A percentile compares a stretch with the other conserved stretches of the same genome.
phyloP scores from a whole-genome alignment of 75 land plant genomes.

The Adiantum capillusveneris region DNA sequence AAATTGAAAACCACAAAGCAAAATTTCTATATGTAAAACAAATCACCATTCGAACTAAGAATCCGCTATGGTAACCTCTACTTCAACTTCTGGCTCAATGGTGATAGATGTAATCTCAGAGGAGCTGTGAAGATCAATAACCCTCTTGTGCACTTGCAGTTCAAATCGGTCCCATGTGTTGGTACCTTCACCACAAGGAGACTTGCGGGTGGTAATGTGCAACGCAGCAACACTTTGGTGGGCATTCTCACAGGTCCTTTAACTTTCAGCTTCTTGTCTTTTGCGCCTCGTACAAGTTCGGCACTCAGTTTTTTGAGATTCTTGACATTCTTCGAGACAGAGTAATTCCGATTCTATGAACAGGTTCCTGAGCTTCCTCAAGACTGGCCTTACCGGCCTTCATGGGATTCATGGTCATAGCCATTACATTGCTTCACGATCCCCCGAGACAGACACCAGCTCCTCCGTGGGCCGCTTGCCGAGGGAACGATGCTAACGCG shows the following conservation, averaged over 20 bases:
- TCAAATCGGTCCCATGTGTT: no score
- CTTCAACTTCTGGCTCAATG: no score
- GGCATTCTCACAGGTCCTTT: conserved; percentile 98
- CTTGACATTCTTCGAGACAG: conserved; percentile 92
- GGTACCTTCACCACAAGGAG: conserved; percentile 99
- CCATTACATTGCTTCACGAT: conserved; percentile 2
- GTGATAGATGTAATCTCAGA: no score
- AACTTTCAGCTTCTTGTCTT: conserved; percentile 75
- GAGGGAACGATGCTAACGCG: no score
- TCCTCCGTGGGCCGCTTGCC: no score
- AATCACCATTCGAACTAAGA: no score
- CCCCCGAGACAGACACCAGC: no score
- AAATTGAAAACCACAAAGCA: no score
- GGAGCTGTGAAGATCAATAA: no score
- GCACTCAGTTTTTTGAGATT: conserved; percentile 88
- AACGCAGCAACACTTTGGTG: conserved; percentile 89
- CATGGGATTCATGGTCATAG: conserved; percentile 25
- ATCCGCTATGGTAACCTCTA: no score
- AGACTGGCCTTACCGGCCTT: conserved; percentile 68
- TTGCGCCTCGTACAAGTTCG: conserved; percentile 83
- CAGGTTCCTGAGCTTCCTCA: conserved; percentile 54
- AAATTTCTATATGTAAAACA: no score
- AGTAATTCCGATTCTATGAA: conserved; percentile 80
- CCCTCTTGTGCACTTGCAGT: no score
- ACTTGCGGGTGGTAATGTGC: conserved; percentile 81